Conservation (phyloP, 208 protist genomes). For the Crithidia fasciculata region DNA sequence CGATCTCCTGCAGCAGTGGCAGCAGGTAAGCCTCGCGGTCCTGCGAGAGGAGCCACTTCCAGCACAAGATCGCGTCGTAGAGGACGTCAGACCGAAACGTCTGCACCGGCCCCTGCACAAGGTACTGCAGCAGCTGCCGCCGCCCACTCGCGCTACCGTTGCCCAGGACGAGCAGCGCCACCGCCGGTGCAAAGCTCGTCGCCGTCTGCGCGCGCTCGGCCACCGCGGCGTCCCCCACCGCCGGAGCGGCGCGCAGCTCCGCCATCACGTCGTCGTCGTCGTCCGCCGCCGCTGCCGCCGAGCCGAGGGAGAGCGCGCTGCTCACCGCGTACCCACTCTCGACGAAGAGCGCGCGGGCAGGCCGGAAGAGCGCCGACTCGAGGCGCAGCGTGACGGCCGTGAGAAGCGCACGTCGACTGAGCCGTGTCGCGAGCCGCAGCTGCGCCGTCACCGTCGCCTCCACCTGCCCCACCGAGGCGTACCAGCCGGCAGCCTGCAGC, state of each 20-base stretch:
- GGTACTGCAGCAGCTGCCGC: slow-evolving; percentile 58
- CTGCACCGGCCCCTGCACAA: slow-evolving; percentile 73
- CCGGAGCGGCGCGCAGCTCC: slow-evolving; percentile 11
- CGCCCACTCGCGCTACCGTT: slow-evolving; percentile 33
- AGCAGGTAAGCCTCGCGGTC: slow-evolving; percentile 54
- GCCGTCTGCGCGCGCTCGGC: slow-evolving; percentile 35
- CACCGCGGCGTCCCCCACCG: not conserved
- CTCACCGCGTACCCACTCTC: slow-evolving; percentile 20
- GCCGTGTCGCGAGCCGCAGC: slow-evolving; percentile 35
- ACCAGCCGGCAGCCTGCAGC: slow-evolving; percentile 50
- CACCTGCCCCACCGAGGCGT: slow-evolving; percentile 34
- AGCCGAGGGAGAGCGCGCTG: not conserved
- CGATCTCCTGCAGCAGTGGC: slow-evolving; percentile 60
- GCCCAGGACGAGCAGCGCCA: slow-evolving; percentile 51
- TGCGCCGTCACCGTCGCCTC: slow-evolving; percentile 45
- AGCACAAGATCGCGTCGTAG: slow-evolving; percentile 59
- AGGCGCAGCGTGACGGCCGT: slow-evolving; percentile 22
- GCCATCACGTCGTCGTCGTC: slow-evolving; percentile 4
- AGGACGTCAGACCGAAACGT: slow-evolving; percentile 62
- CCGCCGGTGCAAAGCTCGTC: slow-evolving; percentile 44
- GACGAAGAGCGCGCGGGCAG: slow-evolving; percentile 24
- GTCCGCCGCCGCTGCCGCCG: not conserved
- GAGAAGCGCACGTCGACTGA: slow-evolving; percentile 25
- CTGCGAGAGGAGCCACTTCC: slow-evolving; percentile 74
- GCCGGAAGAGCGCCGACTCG: slow-evolving; percentile 24